Evolutionary conservation across 768 basidiomycete species (phyloP).

Genomic region (Leccinum longicurvipes): DNA sequence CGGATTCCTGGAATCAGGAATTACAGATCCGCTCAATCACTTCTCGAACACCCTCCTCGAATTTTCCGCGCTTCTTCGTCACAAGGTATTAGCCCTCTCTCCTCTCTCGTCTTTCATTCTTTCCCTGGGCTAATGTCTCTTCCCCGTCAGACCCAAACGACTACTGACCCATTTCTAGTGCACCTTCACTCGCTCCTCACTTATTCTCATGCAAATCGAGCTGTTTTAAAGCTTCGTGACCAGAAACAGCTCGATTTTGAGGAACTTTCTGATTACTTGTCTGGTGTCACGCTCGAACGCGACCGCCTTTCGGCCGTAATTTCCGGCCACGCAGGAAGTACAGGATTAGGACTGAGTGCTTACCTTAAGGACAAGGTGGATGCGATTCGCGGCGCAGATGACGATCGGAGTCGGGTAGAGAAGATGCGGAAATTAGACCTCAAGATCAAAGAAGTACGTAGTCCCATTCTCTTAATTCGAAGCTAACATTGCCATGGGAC

Average conservation of each 20-base stretch:
- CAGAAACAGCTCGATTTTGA: conserved; percentile 99
- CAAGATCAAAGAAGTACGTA: conserved; percentile 88
- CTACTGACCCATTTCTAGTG: conserved; percentile 85
- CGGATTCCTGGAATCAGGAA: conserved; percentile 96
- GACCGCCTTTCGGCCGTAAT: conserved; percentile 89
- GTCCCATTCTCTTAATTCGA: not conserved
- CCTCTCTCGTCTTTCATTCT: not conserved
- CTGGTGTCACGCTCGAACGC: conserved; percentile 88
- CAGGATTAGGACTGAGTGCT: conserved; percentile 78
- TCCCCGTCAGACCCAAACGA: conserved; percentile 69
- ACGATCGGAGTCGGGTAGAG: conserved; percentile 89
- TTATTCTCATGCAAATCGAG: conserved; percentile 91
- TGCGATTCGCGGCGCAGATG: conserved; percentile 86
- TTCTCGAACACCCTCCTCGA: conserved; percentile 96
- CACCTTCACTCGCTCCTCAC: conserved; percentile 89
- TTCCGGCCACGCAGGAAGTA: conserved; percentile 83
- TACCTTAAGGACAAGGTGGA: conserved; percentile 94
- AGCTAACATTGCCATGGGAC: not conserved
- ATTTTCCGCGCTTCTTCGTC: conserved; percentile 86
- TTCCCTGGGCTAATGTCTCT: not conserved
- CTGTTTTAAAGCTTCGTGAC: conserved; percentile 93
- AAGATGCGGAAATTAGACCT: conserved; percentile 89
- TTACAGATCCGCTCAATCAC: conserved; percentile 95
- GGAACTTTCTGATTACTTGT: conserved; percentile 92
- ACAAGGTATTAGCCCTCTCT: conserved; percentile 52